Base-by-base conservation (phyloP, 202 grass and related monocot species). In the Brachypodium distachyon region DNA sequence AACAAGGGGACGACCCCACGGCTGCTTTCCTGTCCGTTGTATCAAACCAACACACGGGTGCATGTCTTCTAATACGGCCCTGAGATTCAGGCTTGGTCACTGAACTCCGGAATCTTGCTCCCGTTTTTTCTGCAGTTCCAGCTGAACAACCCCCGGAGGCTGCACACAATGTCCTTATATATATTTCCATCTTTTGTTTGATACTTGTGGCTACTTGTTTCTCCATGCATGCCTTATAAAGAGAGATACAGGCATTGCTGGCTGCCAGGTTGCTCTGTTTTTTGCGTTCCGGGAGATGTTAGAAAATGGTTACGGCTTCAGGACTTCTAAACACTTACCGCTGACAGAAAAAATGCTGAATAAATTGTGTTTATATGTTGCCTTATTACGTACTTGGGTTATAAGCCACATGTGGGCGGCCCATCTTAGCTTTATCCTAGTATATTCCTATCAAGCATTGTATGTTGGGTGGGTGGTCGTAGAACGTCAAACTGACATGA, bases 11-110 rank as follows among this genome's bases (percentile, higher is more conserved):
- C 11, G 72, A 37, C 23, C 78, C 62, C 55, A 62, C 11, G n/a
- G 63, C 28, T 72, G 64, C 77, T 43, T 77, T 27, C 44, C 61
- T 81, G 77, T 81, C 71, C 38, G 47, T 39, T 4, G 4, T 19
- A 4, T 40, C 9, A 22, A 40, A 42, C 61, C 37, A 8, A 42
- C 12, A 38, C 62, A 9, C 8, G 13, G 42, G 25, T 47, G n/a
- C 39, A 46, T 44, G 37, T 32, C 38, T 43, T 74, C 23, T 23
- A 33, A 60, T 40, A 3, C 51, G 27, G 16, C 9, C 71, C 53
- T 19, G 38, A 19, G 52, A 59, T 74, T 59, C 72, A 47, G 73
- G 26, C 0, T 27, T 13, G 25, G 55, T 14, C 54, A 46, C 40
- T 48, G 9, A 61, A 32, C 53, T 61, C 34, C 41, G 9, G 34